Conservation (phyloP, 1,284 basidiomycete species). For the Ceratobasidium sp. region DNA sequence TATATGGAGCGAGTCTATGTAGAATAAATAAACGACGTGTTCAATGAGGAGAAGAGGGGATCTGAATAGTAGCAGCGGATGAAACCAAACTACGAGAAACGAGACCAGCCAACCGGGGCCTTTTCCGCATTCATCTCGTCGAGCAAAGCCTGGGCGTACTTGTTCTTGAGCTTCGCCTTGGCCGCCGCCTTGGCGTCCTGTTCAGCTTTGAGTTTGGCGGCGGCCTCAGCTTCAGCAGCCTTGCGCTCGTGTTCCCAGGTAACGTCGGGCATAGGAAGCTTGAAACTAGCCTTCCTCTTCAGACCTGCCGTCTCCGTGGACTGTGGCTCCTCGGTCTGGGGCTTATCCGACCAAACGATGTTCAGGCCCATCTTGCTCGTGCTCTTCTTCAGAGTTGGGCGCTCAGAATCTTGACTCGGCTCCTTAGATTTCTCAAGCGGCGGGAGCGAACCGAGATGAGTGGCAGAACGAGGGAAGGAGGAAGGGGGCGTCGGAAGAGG, state of each 20-base stretch:
- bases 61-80: too few relatives aligned
- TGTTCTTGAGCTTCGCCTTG: constrained; percentile 42
- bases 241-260: constrained; percentile 42
- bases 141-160: constrained; percentile 33
- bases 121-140: constrained; percentile 37
- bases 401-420: constrained; percentile 11
- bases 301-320: background rate
- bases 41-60: too few relatives aligned
- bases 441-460: constrained; percentile 5
- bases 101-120: constrained; percentile 31
- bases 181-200: constrained; percentile 32
- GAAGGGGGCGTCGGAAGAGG: constrained; percentile 43
- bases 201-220: constrained; percentile 25
- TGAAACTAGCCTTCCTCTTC: constrained; percentile 29
- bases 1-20: too few relatives aligned
- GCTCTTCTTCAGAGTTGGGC: constrained; percentile 34
- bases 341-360: constrained; percentile 42
- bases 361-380: constrained; percentile 37
- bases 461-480: constrained; percentile 21
- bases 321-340: constrained; percentile 35
- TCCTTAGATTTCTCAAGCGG: constrained; percentile 23
- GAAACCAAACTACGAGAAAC: constrained; percentile 10
- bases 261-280: constrained; percentile 40
- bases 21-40: too few relatives aligned
- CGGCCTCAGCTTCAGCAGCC: constrained; percentile 38